A percentile compares a stretch with the other conserved stretches of the same genome.
Conservation (phyloP, 768 basidiomycete genomes). For the Termitomyces sp. region DNA sequence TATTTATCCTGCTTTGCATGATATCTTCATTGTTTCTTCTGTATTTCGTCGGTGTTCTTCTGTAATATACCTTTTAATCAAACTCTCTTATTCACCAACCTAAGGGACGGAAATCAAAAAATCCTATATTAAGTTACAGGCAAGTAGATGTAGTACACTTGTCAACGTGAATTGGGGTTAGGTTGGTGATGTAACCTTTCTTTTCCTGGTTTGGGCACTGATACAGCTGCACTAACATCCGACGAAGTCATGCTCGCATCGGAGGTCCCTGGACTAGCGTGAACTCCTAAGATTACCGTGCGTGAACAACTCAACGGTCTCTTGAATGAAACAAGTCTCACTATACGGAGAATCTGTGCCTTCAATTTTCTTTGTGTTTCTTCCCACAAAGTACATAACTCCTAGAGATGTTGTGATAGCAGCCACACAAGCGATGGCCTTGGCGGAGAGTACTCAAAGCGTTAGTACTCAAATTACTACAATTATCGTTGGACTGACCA, state of each 20-base stretch:
- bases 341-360: constrained; percentile 26
- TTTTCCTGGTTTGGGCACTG: constrained; percentile 26
- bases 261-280: constrained; percentile 17
- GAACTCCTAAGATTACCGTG: constrained; percentile 5
- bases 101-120: not conserved
- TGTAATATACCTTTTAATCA: not conserved
- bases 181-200: constrained; percentile 16
- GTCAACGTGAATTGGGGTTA: not conserved
- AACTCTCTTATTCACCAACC: not conserved
- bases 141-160: not conserved
- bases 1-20: not conserved
- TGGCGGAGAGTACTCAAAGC: not conserved
- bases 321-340: constrained; percentile 13
- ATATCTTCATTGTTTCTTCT: not conserved
- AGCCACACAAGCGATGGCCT: constrained; percentile 26
- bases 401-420: constrained; percentile 23
- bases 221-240: constrained; percentile 33
- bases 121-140: too few relatives aligned
- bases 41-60: not conserved
- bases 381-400: constrained; percentile 26
- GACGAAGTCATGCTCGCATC: constrained; percentile 33
- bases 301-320: not conserved
- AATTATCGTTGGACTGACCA: constrained; percentile 5
- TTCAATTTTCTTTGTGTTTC: constrained; percentile 28
- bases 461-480: not conserved